Conservation (phyloP, 129 eudicot species). For the Deinandra increscens region DNA sequence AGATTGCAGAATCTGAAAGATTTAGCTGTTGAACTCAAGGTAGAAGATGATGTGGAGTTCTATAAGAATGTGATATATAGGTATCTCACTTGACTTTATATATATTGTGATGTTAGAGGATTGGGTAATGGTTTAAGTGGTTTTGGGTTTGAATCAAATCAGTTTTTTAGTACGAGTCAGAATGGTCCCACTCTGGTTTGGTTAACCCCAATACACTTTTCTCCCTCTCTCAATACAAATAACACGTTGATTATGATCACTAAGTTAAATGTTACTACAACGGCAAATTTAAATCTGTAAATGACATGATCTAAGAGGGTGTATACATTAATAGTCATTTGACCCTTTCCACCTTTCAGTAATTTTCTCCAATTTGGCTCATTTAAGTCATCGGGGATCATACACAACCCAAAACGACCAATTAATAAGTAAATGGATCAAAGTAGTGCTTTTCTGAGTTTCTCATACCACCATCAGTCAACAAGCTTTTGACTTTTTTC, state of each 20-base stretch:
- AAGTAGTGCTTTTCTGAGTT: no score
- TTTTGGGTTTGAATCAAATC: not conserved
- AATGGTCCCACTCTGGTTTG: not conserved
- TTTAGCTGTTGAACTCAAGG: constrained; percentile 54
- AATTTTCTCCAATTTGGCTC: not conserved
- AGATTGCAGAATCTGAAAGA: constrained; percentile 84
- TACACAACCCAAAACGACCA: not conserved
- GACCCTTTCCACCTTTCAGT: no score
- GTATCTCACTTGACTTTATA: constrained; percentile 37
- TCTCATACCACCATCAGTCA: constrained; percentile 1
- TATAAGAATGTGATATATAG: constrained; percentile 81
- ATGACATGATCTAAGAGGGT: not conserved
- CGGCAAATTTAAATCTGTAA: not conserved
- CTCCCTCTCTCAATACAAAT: not conserved
- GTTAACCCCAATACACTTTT: not conserved
- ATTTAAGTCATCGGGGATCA: not conserved
- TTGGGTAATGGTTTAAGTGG: not conserved
- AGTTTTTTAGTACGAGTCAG: no score
- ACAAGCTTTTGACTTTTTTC: constrained; percentile 1
- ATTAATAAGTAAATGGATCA: not conserved
- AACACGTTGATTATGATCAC: not conserved
- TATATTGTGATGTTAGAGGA: not conserved
- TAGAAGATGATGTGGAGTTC: constrained; percentile 78
- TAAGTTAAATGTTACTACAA: not conserved
- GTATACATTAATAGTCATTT: not conserved